Percentiles rank a stretch among this genome's conserved stretches.
Evolutionary conservation across 768 basidiomycete genomes (phyloP).

Genomic region (Lepiota subincarnata): DNA sequence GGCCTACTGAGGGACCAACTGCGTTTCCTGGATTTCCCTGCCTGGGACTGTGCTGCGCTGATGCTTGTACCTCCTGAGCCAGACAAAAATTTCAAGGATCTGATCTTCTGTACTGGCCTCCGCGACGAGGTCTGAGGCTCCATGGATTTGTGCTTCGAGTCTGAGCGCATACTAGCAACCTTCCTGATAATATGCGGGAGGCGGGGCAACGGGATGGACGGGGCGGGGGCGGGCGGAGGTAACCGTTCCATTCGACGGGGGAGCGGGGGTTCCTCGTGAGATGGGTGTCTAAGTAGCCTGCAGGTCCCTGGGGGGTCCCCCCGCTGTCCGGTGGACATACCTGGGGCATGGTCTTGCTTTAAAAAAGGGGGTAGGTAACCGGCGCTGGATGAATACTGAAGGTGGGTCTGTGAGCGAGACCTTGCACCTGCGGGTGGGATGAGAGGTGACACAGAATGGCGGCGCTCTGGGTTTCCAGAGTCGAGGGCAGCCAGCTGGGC

Average conservation of each 20-base stretch:
- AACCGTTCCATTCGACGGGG: conserved; percentile 4
- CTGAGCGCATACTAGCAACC: conserved; percentile 32
- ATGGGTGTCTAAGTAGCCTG: not conserved
- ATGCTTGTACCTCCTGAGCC: conserved; percentile 10
- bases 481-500: not conserved
- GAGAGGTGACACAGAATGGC: conserved; percentile 13
- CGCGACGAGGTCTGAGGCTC: conserved; percentile 8
- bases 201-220: conserved; percentile 9
- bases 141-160: conserved; percentile 14
- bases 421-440: conserved; percentile 15
- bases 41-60: conserved; percentile 6
- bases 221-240: conserved; percentile 3
- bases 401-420: conserved; percentile 6
- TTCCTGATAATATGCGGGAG: conserved; percentile 33
- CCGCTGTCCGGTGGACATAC: too few species aligned
- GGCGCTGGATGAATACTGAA: not conserved
- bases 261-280: conserved; percentile 5
- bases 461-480: conserved; percentile 26
- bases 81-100: conserved; percentile 22
- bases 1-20: not conserved
- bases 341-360: too few species aligned
- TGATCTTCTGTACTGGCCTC: conserved; percentile 23
- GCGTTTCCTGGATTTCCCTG: not conserved
- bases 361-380: not conserved
- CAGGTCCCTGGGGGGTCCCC: not conserved